Evolutionary conservation across 129 eudicot genomes (phyloP).

Genomic region (Lactuca sativa): DNA sequence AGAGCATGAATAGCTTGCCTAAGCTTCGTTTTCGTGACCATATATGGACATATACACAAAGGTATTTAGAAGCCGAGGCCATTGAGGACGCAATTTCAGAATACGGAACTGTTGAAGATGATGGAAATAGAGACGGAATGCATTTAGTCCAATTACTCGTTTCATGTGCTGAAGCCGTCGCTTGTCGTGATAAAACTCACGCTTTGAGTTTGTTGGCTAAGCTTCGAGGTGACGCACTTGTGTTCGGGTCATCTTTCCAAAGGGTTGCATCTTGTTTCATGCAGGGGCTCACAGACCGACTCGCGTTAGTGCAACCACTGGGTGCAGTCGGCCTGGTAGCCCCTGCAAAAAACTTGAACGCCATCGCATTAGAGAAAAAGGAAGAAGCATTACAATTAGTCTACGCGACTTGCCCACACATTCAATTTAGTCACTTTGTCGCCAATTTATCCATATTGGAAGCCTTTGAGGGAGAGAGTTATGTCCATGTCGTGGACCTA

Average conservation of each 20-base stretch:
- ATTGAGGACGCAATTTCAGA: constrained; percentile 53
- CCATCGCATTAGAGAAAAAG: constrained; percentile 44
- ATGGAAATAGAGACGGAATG: constrained; percentile 49
- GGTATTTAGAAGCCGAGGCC: constrained; percentile 70
- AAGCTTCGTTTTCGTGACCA: constrained; percentile 71
- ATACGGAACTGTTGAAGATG: constrained; percentile 20
- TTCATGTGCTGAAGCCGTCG: constrained; percentile 81
- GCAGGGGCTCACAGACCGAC: constrained; percentile 73
- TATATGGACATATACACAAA: constrained; percentile 57
- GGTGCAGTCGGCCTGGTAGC: constrained; percentile 60
- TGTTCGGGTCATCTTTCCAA: constrained; percentile 74
- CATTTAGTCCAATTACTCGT: constrained; percentile 63
- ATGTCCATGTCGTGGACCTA: constrained; percentile 73
- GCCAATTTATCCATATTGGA: constrained; percentile 70
- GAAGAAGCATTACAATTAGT: constrained; percentile 67
- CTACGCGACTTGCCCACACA: constrained; percentile 66
- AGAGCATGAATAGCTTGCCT: constrained; percentile 50
- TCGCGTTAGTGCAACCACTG: constrained; percentile 61
- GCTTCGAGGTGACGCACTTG: constrained; percentile 61
- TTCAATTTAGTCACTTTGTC: constrained; percentile 65
- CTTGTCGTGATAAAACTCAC: constrained; percentile 69
- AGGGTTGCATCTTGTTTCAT: constrained; percentile 84
- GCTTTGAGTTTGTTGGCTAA: constrained; percentile 58
- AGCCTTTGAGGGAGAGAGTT: constrained; percentile 95
- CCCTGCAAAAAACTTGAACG: constrained; percentile 45